These are phyloP conservation scores for Camelina laxa DNA, from an alignment of 345 rosid genomes.

Conservation along the genomic window DNA sequence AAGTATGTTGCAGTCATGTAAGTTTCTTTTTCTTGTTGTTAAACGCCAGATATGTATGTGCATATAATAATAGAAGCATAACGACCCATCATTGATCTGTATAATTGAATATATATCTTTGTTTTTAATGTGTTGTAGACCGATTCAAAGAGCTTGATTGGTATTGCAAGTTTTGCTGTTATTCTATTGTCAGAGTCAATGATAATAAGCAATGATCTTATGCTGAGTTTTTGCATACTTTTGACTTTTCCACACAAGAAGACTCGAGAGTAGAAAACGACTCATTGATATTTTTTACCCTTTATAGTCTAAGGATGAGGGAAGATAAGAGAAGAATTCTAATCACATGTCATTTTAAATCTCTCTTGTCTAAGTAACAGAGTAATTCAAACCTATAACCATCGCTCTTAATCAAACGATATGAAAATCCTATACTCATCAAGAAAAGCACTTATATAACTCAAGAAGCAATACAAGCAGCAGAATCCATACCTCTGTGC, in stretches of 20 bases:
- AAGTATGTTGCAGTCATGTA: conserved; percentile 39
- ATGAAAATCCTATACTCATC: neutral
- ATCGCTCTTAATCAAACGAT: neutral
- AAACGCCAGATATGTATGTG: conserved; percentile 18
- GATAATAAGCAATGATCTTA: conserved; percentile 7
- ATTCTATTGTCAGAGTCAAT: conserved; percentile 40
- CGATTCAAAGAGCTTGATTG: conserved; percentile 39
- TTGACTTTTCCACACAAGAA: conserved; percentile 31
- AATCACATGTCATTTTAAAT: neutral
- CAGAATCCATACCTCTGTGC: neutral
- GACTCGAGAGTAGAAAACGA: conserved; percentile 29
- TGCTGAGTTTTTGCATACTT: conserved; percentile 22
- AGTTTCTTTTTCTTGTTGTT: neutral
- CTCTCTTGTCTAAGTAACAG: conserved; percentile 7
- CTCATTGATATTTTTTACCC: conserved; percentile 7
- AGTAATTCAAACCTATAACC: conserved; percentile 9
- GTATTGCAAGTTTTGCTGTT: conserved; percentile 40
- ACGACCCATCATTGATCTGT: conserved; percentile 20
- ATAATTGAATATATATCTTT: neutral
- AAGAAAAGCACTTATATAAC: neutral
- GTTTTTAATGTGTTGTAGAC: conserved; percentile 37
- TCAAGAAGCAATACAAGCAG: neutral
- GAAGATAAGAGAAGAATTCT: conserved; percentile 5
- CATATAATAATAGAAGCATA: conserved; percentile 31
- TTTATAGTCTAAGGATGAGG: neutral